A percentile compares a stretch with the other conserved stretches of the same genome.
Conservation (phyloP, 2,329 filamentous ascomycete genomes). For the Dothiorella sarmentorum region DNA sequence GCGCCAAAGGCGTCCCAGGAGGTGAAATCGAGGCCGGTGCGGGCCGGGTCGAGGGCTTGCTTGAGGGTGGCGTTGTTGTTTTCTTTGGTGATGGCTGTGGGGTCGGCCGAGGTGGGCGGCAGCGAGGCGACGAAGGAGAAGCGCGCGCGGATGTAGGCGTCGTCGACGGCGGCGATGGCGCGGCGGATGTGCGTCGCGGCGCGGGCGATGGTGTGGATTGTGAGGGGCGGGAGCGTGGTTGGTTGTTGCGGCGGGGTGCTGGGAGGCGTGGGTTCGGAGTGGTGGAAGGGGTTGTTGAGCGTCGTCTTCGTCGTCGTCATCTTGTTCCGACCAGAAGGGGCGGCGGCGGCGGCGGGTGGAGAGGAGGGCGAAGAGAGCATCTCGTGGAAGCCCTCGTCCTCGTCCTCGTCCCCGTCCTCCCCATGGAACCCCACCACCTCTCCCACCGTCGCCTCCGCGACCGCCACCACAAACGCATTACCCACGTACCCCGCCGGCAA, state of each 20-base stretch:
- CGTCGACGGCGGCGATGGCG: not conserved
- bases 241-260: no score
- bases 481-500: not conserved
- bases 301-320: no score
- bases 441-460: not conserved
- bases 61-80: not conserved
- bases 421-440: not conserved
- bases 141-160: not conserved
- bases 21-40: not conserved
- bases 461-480: not conserved
- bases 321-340: no score
- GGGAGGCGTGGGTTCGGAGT: not conserved
- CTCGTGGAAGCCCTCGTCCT: no score
- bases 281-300: no score
- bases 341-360: no score
- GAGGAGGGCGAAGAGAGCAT: no score
- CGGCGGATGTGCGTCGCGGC: not conserved
- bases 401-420: no score
- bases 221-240: not conserved
- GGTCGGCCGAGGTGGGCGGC: not conserved
- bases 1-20: conserved; percentile 7
- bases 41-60: not conserved
- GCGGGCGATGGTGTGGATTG: not conserved
- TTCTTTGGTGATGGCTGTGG: not conserved
- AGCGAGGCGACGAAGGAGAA: not conserved